phyloP scores from a whole-genome alignment of 2,329 filamentous ascomycete species.

The Epicoccum nigrum region DNA sequence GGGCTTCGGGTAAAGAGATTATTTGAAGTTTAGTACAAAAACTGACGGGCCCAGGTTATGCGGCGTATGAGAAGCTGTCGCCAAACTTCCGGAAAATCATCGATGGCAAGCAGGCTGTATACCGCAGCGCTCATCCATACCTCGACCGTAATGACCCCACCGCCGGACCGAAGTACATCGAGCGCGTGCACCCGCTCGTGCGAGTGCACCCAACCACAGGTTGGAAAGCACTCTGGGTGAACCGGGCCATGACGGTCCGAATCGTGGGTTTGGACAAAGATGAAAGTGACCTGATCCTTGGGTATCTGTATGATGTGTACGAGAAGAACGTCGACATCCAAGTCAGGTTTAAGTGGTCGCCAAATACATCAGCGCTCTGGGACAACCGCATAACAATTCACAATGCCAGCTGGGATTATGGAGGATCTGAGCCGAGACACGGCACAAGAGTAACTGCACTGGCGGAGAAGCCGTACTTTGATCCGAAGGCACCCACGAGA shows the following conservation, averaged over 20 bases:
- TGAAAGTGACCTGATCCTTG: slow-evolving; percentile 71
- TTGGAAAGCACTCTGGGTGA: slow-evolving; percentile 77
- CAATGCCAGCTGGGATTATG: slow-evolving; percentile 77
- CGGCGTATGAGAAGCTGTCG: slow-evolving; percentile 75
- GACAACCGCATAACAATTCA: slow-evolving; percentile 78
- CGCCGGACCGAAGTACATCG: slow-evolving; percentile 68
- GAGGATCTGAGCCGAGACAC: slow-evolving; percentile 69
- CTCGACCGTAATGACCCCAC: slow-evolving; percentile 67
- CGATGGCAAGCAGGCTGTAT: slow-evolving; percentile 69
- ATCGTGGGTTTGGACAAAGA: slow-evolving; percentile 73
- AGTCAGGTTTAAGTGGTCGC: slow-evolving; percentile 73
- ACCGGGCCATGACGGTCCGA: slow-evolving; percentile 69
- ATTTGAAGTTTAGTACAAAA: neutral
- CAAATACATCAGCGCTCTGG: slow-evolving; percentile 70
- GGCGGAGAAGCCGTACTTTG: slow-evolving; percentile 74
- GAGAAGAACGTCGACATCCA: slow-evolving; percentile 75
- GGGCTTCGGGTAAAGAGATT: slow-evolving; percentile 58
- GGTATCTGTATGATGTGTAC: slow-evolving; percentile 71
- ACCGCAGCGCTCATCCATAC: slow-evolving; percentile 69
- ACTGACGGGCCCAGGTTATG: slow-evolving; percentile 57
- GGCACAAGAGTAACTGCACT: slow-evolving; percentile 74
- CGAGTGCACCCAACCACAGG: slow-evolving; percentile 74
- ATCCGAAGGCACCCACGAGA: slow-evolving; percentile 67
- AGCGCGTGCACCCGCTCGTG: slow-evolving; percentile 71
- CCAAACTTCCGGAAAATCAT: slow-evolving; percentile 73